Conservation (phyloP, 1,284 basidiomycete genomes). For the Ustilago trichophora region DNA sequence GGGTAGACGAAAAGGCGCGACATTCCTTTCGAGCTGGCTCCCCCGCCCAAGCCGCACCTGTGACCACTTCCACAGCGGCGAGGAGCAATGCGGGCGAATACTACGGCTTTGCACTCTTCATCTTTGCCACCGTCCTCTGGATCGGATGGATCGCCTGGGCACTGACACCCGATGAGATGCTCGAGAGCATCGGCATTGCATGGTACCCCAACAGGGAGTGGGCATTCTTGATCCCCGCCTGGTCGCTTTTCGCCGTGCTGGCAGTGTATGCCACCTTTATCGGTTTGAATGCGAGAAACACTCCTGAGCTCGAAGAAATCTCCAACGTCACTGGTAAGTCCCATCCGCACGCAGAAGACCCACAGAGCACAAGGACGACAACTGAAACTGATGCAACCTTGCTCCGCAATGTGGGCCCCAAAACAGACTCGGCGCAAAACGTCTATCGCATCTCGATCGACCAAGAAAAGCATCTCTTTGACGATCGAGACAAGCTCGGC, state of each 20-base stretch:
- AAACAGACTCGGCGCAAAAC: constrained; percentile 30
- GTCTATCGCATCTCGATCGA: constrained; percentile 11
- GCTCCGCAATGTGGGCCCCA: too few species aligned
- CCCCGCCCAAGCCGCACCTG: constrained; percentile 3
- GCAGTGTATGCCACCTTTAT: constrained; percentile 50
- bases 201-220: constrained; percentile 60
- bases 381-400: too few species aligned
- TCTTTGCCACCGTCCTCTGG: constrained; percentile 51
- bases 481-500: constrained; percentile 2
- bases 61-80: neutral
- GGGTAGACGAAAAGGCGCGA: constrained; percentile 19
- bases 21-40: constrained; percentile 31
- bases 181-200: constrained; percentile 44
- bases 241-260: constrained; percentile 51
- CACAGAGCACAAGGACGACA: too few species aligned
- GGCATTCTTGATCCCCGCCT: constrained; percentile 54
- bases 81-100: constrained; percentile 34
- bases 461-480: constrained; percentile 17
- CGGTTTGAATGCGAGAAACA: constrained; percentile 33
- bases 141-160: constrained; percentile 51
- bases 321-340: constrained; percentile 33
- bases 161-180: constrained; percentile 37
- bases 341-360: too few species aligned
- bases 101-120: constrained; percentile 57
- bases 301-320: constrained; percentile 42